Base-by-base conservation (phyloP, 371 early-diverging fungal species). In the Phascolomyces articulosus region DNA sequence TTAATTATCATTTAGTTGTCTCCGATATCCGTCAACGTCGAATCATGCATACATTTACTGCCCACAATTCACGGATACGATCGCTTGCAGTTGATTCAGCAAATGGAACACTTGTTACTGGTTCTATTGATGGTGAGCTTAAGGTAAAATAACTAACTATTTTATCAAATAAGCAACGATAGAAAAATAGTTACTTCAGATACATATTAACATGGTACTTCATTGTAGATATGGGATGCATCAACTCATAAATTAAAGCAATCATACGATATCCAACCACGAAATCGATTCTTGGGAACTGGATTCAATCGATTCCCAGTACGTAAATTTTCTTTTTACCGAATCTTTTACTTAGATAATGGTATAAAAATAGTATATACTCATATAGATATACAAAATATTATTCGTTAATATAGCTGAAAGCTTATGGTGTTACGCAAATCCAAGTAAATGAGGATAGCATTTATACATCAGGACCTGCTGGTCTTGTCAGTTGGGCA, bases 1-100 rank as follows among this genome's bases (percentile, higher is more conserved):
- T 31, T 10, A 31, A 6, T 6, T 64, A 44, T 11, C 40, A 21
- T 29, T 18, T 67, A 91, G 93, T 78, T 48, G 87, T 92, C 15
- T 86, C 91, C 57, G 93, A 94, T 70, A 76, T 91, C 23, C 84
- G 92, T n/a, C 89, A 92, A 62, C 83, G 87, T 21, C 74, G 79
- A 20, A 74, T 86, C 0, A 65, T 91, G 66, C 88, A 89, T 63
- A 88, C 87, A n/a, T 87, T 92, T 62, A 79, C 77, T 6, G 94
- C 91, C 4, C 93, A 93, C 66, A 83, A 82, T 10, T 80, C 84
- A 60, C 76, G 88, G 38, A 88, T 94, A 41, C 82, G 90, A 48
- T 83, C 92, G 13, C 75, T 94, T 40, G 75, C 84, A 4, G 78
- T 93, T 49, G 91, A 92, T 67, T 69, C 75, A 18, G 77, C 75